A percentile compares a stretch with the other conserved stretches of the same genome.
phyloP scores from a whole-genome alignment of 1,284 basidiomycete species.

The Psilocybe mexicana region DNA sequence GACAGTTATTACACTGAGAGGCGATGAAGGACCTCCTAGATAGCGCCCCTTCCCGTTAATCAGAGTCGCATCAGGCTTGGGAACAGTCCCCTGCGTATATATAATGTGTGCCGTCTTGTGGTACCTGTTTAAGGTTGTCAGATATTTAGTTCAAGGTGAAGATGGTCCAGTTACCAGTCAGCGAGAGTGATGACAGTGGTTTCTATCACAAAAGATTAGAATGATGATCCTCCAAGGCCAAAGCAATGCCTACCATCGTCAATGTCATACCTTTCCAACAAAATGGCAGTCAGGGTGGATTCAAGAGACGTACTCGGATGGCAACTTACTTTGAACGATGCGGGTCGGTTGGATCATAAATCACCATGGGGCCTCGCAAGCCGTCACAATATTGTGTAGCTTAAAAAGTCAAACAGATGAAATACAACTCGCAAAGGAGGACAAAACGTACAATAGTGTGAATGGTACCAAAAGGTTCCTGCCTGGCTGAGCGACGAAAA shows the following conservation, averaged over 20 bases:
- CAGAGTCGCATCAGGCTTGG: conserved; percentile 31
- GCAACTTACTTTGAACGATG: not conserved
- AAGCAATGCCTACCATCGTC: conserved; percentile 15
- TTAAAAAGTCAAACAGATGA: not conserved
- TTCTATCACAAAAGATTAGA: conserved; percentile 15
- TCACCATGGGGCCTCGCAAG: conserved; percentile 23
- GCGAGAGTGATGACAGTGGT: conserved; percentile 37
- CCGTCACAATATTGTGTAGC: conserved; percentile 10
- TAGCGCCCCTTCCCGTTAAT: conserved; percentile 44
- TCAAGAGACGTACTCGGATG: not conserved
- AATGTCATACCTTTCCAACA: conserved; percentile 3
- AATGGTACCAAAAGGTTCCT: conserved; percentile 43
- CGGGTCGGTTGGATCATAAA: conserved; percentile 28
- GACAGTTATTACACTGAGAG: conserved; percentile 36
- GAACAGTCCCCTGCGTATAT: conserved; percentile 5
- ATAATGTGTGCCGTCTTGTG: conserved; percentile 21
- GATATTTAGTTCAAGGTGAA: not conserved
- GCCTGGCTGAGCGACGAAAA: conserved; percentile 25
- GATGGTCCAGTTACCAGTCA: conserved; percentile 30
- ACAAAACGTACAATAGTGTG: conserved; percentile 34
- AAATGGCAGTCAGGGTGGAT: not conserved
- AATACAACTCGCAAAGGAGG: not conserved
- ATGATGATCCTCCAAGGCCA: not conserved
- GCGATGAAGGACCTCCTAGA: conserved; percentile 29
- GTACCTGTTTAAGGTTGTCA: conserved; percentile 21